phyloP scores from a whole-genome alignment of 306 rosid species.

The Cicer pinnatifidum region DNA sequence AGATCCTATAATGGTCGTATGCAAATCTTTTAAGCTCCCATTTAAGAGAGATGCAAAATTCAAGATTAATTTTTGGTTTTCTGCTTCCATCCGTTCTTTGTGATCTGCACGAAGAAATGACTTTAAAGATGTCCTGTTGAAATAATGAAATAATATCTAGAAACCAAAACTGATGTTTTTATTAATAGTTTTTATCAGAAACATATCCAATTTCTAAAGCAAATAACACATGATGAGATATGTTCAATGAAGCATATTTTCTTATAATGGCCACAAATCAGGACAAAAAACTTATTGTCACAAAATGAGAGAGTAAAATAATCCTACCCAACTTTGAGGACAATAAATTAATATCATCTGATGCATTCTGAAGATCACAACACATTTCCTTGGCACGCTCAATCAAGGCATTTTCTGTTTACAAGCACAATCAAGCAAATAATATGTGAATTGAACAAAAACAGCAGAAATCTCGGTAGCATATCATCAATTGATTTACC shows the following conservation, averaged over 20 bases:
- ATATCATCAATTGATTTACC: conserved; percentile 52
- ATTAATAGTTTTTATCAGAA: not conserved
- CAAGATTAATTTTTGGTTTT: conserved; percentile 63
- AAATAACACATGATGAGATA: not conserved
- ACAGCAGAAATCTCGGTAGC: not conserved
- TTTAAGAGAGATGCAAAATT: conserved; percentile 75
- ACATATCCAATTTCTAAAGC: conserved; percentile 2
- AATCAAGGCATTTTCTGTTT: conserved; percentile 72
- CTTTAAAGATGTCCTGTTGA: not conserved
- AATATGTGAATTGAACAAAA: conserved; percentile 32
- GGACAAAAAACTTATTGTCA: not conserved
- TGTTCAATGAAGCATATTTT: conserved; percentile 23
- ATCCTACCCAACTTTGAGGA: conserved; percentile 70
- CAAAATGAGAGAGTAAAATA: conserved; percentile 25
- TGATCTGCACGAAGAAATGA: conserved; percentile 54
- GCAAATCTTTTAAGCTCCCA: conserved; percentile 69
- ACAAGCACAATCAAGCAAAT: conserved; percentile 33
- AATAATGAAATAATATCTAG: not conserved
- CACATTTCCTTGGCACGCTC: conserved; percentile 79
- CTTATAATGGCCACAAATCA: not conserved
- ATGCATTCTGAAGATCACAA: conserved; percentile 70
- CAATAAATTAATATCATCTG: conserved; percentile 66
- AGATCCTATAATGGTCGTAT: conserved; percentile 65
- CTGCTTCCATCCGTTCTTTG: conserved; percentile 74
- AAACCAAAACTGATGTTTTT: not conserved